phyloP scores from a whole-genome alignment of 441 rosid species.

The Corymbia citriodora region DNA sequence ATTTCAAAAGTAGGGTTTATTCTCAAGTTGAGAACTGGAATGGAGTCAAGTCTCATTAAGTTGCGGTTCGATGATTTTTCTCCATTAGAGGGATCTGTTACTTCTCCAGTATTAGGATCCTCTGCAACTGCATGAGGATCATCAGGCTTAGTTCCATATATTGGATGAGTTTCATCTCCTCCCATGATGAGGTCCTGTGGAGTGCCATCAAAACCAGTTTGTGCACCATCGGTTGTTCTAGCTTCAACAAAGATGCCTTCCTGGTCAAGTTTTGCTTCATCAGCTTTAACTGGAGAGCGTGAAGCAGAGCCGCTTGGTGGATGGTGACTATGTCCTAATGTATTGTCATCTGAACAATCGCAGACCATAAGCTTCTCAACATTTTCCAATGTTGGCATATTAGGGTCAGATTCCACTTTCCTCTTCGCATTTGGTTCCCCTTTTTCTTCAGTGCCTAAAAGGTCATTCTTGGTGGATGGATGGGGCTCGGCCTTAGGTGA shows the following conservation, averaged over 20 bases:
- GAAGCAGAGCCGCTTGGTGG: not conserved
- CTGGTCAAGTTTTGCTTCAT: not conserved
- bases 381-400: slow-evolving; percentile 16
- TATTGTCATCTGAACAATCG: not conserved
- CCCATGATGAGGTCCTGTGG: not conserved
- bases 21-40: slow-evolving; percentile 22
- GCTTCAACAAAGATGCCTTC: not conserved
- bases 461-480: slow-evolving; percentile 9
- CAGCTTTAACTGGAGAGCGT: not conserved
- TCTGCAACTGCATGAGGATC: slow-evolving; percentile 17
- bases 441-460: not conserved
- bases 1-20: not conserved
- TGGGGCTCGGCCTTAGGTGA: slow-evolving; percentile 20
- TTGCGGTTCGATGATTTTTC: slow-evolving; percentile 20
- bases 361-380: not conserved
- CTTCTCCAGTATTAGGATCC: slow-evolving; percentile 3
- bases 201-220: not conserved
- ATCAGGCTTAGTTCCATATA: not conserved
- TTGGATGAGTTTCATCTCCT: not conserved
- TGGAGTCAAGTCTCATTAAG: slow-evolving; percentile 21
- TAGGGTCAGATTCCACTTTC: slow-evolving; percentile 18
- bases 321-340: not conserved
- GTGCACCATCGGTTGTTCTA: not conserved
- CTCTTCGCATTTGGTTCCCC: slow-evolving; percentile 18
- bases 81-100: slow-evolving; percentile 9